phyloP scores from a whole-genome alignment of 192 early-diverging fungal species.

The Diversispora epigaea region DNA sequence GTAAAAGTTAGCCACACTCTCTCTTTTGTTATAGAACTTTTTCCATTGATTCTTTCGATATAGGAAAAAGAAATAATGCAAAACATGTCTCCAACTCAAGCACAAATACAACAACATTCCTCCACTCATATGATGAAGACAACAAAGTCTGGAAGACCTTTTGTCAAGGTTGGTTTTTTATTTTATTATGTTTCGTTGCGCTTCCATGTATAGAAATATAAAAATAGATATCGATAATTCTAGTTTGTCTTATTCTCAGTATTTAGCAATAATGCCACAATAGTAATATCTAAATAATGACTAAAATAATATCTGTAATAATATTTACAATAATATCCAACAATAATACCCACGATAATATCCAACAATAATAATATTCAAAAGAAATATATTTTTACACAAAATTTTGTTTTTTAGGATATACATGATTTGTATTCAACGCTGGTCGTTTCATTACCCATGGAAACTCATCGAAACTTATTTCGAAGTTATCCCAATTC shows the following conservation, averaged over 20 bases:
- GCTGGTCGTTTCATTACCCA: slow-evolving; percentile 50
- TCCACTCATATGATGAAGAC: slow-evolving; percentile 56
- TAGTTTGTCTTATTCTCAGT: neutral
- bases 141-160: slow-evolving; percentile 56
- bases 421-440: slow-evolving; percentile 60
- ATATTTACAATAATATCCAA: neutral
- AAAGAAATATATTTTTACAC: neutral
- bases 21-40: too few relatives aligned
- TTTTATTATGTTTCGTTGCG: neutral
- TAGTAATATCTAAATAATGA: too few relatives aligned
- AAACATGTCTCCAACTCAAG: neutral
- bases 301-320: neutral
- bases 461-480: slow-evolving; percentile 49
- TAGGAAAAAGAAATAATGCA: neutral
- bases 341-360: neutral
- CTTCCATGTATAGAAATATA: neutral
- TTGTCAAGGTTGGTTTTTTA: slow-evolving; percentile 50
- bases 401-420: slow-evolving; percentile 39
- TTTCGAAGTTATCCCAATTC: slow-evolving; percentile 54
- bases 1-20: too few relatives aligned
- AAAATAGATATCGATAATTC: neutral
- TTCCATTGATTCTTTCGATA: too few relatives aligned
- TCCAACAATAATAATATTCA: neutral
- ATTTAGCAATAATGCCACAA: too few relatives aligned
- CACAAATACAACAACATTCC: slow-evolving; percentile 38